Evolutionary conservation across 176 grass and related monocot genomes (phyloP).

Genomic region (Hsuehochloa calcarea): DNA sequence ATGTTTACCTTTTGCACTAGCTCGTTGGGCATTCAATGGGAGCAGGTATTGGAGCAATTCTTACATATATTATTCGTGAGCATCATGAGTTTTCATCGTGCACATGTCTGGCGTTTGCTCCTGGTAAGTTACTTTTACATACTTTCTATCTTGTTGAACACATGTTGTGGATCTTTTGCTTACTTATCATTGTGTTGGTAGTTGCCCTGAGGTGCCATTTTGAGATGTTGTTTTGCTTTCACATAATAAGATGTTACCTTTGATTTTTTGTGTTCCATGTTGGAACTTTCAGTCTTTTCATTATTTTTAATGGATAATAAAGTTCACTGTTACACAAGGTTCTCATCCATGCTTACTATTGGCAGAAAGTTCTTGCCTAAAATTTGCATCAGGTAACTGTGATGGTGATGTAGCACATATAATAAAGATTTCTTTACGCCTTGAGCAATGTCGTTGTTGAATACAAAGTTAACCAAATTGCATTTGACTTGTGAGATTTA

Average conservation of each 20-base stretch:
- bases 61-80: constrained; percentile 81
- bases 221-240: neutral
- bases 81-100: constrained; percentile 63
- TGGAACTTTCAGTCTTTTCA: neutral
- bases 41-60: constrained; percentile 71
- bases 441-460: neutral
- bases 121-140: constrained; percentile 48
- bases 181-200: neutral
- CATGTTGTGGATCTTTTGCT: neutral
- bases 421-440: neutral
- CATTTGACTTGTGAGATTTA: neutral
- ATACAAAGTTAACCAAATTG: neutral
- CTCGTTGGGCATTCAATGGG: constrained; percentile 89
- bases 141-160: neutral
- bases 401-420: neutral
- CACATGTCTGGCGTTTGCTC: constrained; percentile 80
- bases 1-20: constrained; percentile 35
- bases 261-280: neutral
- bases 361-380: neutral
- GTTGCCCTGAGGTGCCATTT: constrained; percentile 2
- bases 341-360: neutral
- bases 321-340: neutral
- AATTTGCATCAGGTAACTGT: neutral
- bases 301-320: neutral
- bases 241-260: constrained; percentile 4